Base-by-base conservation (phyloP, 2,329 filamentous ascomycete species). In the Trematosphaeria pertusa region DNA sequence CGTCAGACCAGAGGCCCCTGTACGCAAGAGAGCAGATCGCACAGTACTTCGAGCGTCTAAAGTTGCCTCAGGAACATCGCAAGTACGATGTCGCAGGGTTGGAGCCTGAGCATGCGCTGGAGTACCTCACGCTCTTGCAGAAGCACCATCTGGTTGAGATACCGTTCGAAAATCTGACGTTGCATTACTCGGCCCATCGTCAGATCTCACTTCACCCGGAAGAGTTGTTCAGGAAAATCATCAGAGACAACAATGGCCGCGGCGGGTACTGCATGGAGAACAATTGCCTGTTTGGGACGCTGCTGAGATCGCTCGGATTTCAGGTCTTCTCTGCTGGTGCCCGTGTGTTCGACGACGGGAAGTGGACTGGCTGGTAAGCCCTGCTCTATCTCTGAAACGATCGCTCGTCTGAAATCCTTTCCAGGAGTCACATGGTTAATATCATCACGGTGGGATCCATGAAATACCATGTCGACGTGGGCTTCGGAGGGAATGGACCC, bases 251-350 rank as follows among this genome's bases (percentile, higher is more conserved):
- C 30, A 70, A 69, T 36, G 73, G 74, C 4, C 65, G 80, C 22
- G 82, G 83, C 19, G 83, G 83, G 1, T 84, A 84, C 50, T 85
- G 82, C 60, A 83, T 85, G 80, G 82, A 85, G 64, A 82, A 78
- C 52, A 83, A 83, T 35, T 65, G 69, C 3, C 66, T 85, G 22
- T 79, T 85, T 48, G 76, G 73, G 5, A 75, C 73, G 3, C 67
- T 84, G 10, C 59, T 85, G 35, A 70, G 74, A 32, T 78, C 75
- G 1, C 58, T 85, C 26, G 81, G 81, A 0, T 85, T 77, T 54
- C 64, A 64, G 17, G 48, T 77, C 12, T 72, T 70, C 35, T 69
- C 70, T 26, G 72, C 65, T 11, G 76, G 71, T 6, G 75, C 67
- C 3, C 61, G 75, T 9, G 74, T 78, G n/a, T 69, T 58, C 15